These are phyloP conservation scores for Skeletonema grethae DNA, from an alignment of 108 stramenopile species.

Conservation along the genomic window DNA sequence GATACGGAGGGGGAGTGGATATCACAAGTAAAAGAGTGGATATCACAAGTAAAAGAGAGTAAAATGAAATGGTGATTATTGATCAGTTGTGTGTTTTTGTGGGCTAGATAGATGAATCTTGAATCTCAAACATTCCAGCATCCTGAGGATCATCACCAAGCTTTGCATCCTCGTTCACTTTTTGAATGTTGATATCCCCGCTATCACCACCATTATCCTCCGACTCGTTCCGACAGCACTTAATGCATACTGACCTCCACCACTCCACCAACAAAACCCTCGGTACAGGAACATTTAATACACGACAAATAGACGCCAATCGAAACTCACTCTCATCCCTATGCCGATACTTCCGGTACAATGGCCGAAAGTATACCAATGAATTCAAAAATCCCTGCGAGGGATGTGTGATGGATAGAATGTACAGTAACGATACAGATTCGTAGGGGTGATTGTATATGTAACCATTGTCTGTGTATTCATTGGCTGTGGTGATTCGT, in stretches of 20 bases:
- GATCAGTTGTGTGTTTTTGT: too few relatives aligned
- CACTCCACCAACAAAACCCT: conserved; percentile 8
- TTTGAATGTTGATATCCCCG: neutral
- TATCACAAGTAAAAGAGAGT: too few relatives aligned
- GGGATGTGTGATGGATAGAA: conserved; percentile 11
- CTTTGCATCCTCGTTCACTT: neutral
- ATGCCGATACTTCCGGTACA: conserved; percentile 21
- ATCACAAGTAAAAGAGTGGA: conserved; percentile 90
- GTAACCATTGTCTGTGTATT: neutral
- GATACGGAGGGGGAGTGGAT: conserved; percentile 87
- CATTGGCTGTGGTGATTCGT: neutral
- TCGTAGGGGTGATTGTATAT: neutral
- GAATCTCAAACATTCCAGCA: neutral
- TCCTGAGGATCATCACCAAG: neutral
- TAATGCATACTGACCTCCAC: conserved; percentile 5
- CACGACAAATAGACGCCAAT: conserved; percentile 19
- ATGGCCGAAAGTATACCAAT: conserved; percentile 22
- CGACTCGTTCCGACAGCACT: neutral
- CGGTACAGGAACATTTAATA: conserved; percentile 13
- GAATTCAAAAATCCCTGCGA: conserved; percentile 25
- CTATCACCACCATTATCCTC: neutral
- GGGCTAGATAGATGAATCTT: too few relatives aligned
- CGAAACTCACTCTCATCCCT: conserved; percentile 11
- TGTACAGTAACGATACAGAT: conserved; percentile 4
- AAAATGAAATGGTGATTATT: too few relatives aligned